These are phyloP conservation scores for Diaporthe citri DNA, from an alignment of 2,329 filamentous ascomycete species.

Conservation along the genomic window DNA sequence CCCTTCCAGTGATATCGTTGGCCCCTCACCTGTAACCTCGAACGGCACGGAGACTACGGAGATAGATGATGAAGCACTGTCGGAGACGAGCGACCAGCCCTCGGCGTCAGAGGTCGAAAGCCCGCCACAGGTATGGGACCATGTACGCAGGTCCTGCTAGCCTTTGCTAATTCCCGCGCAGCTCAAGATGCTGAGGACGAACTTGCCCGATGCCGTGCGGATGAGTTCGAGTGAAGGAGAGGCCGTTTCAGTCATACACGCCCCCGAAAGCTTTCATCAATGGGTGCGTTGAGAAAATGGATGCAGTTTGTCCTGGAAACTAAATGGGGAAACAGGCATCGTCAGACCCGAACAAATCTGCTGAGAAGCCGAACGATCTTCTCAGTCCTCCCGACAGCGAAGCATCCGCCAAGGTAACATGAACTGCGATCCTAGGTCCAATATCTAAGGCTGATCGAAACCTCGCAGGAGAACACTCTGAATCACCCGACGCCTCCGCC, in stretches of 20 bases:
- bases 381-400: conserved; percentile 52
- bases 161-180: conserved; percentile 46
- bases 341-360: conserved; percentile 42
- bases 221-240: conserved; percentile 80
- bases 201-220: conserved; percentile 68
- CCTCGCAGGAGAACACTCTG: conserved; percentile 46
- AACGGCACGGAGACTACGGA: conserved; percentile 87
- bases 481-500: conserved; percentile 74
- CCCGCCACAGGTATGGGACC: conserved; percentile 53
- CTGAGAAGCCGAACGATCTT: conserved; percentile 50
- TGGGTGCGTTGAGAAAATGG: conserved; percentile 70
- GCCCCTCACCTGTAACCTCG: conserved; percentile 87
- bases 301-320: conserved; percentile 1
- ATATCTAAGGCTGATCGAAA: neutral
- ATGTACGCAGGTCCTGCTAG: conserved; percentile 42
- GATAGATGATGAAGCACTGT: conserved; percentile 81
- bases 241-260: conserved; percentile 91
- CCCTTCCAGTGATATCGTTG: conserved; percentile 77
- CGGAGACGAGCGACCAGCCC: conserved; percentile 62
- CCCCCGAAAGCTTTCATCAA: conserved; percentile 82
- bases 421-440: neutral
- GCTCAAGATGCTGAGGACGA: conserved; percentile 68
- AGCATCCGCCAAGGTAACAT: conserved; percentile 52
- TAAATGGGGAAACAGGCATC: conserved; percentile 55
- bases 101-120: conserved; percentile 50